Percentiles rank a stretch among this genome's conserved stretches.
These are phyloP conservation scores for Penicillium italicum DNA, from an alignment of 2,329 filamentous ascomycete genomes.

Conservation along the genomic window DNA sequence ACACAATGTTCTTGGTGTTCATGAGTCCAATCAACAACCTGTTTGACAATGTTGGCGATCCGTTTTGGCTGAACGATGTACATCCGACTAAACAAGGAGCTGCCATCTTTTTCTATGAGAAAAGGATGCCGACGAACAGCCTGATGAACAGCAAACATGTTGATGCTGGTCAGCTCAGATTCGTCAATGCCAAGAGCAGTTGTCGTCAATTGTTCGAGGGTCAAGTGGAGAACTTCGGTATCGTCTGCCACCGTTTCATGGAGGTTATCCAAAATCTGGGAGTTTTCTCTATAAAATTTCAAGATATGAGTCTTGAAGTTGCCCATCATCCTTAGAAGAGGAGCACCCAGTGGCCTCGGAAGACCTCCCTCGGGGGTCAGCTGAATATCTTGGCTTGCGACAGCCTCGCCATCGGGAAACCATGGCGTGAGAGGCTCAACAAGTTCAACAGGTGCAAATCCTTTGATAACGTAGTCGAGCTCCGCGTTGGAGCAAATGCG, in stretches of 20 bases:
- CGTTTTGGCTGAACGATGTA: conserved; percentile 53
- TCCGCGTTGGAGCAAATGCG: conserved; percentile 35
- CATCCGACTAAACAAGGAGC: conserved; percentile 34
- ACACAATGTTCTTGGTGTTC: conserved; percentile 44
- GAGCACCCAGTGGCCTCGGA: conserved; percentile 37
- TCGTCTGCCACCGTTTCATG: conserved; percentile 41
- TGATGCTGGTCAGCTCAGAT: conserved; percentile 29
- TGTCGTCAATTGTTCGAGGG: conserved; percentile 38
- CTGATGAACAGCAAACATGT: conserved; percentile 37
- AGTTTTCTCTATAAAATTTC: conserved; percentile 35
- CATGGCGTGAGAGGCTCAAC: conserved; percentile 50
- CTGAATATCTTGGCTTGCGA: conserved; percentile 31
- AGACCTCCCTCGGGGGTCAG: conserved; percentile 41
- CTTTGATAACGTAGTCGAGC: conserved; percentile 50
- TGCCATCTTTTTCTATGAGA: conserved; percentile 34
- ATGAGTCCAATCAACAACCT: conserved; percentile 55
- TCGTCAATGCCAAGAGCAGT: conserved; percentile 32
- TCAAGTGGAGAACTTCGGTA: conserved; percentile 31
- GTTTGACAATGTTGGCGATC: conserved; percentile 48
- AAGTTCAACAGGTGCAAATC: conserved; percentile 46
- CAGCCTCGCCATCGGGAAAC: conserved; percentile 43
- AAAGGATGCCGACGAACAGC: conserved; percentile 33
- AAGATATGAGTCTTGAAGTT: conserved; percentile 34
- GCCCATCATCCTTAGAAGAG: conserved; percentile 34
- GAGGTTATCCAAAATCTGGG: conserved; percentile 34